These are phyloP conservation scores for Atkinsonella hypoxylon DNA, from an alignment of 2,329 filamentous ascomycete species.

Conservation along the genomic window DNA sequence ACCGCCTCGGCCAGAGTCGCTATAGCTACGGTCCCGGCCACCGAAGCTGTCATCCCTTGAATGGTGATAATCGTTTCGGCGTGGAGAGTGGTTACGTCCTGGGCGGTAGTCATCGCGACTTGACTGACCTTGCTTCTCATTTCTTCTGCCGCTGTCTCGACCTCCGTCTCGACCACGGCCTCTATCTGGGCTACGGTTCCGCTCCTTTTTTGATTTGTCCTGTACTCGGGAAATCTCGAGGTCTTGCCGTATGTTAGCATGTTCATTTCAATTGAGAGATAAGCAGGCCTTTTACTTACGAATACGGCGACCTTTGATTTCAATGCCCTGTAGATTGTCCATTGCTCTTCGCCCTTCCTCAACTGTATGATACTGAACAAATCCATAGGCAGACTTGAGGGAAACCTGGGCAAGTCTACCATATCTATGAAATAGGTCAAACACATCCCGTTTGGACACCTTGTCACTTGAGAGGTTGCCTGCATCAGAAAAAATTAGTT, in stretches of 20 bases:
- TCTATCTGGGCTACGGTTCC: conserved; percentile 49
- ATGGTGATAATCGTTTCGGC: conserved; percentile 44
- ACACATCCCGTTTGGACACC: conserved; percentile 87
- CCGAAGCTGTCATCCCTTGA: conserved; percentile 47
- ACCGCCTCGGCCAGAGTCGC: conserved; percentile 28
- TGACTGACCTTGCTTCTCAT: conserved; percentile 35
- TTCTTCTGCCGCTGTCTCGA: conserved; percentile 31
- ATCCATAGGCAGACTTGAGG: conserved; percentile 92
- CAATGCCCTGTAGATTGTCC: conserved; percentile 63
- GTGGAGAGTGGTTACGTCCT: conserved; percentile 47
- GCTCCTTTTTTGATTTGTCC: conserved; percentile 56
- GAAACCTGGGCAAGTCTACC: conserved; percentile 88
- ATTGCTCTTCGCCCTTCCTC: conserved; percentile 66
- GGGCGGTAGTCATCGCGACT: conserved; percentile 54
- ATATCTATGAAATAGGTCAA: conserved; percentile 76
- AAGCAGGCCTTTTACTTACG: conserved; percentile 46
- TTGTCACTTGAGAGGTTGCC: conserved; percentile 88
- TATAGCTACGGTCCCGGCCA: conserved; percentile 32
- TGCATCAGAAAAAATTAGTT: conserved; percentile 21
- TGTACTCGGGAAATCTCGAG: conserved; percentile 84
- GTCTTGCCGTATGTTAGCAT: conserved; percentile 36
- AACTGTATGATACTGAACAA: conserved; percentile 80
- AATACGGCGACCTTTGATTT: conserved; percentile 83
- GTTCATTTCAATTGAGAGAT: neutral
- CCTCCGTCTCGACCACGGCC: conserved; percentile 32